These are phyloP conservation scores for Cyberlindnera suaveolens DNA, from an alignment of 805 yeast species.

Conservation along the genomic window DNA sequence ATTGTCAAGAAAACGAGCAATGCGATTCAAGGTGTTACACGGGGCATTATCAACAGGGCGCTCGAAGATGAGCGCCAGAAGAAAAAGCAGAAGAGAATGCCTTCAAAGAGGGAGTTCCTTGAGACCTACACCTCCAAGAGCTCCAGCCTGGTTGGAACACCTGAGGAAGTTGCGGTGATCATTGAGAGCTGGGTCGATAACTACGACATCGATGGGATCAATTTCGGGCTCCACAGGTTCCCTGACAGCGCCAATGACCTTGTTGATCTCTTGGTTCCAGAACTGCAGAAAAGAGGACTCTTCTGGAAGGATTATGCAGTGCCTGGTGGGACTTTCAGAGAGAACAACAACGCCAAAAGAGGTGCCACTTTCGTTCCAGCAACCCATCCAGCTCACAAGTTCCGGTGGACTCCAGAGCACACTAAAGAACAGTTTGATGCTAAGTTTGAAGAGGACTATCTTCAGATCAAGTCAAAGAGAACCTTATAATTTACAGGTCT, in stretches of 20 bases:
- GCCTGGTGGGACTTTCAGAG: conserved; percentile 30
- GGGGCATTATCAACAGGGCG: too few relatives aligned
- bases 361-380: conserved; percentile 3
- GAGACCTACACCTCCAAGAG: conserved; percentile 17
- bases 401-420: conserved; percentile 17
- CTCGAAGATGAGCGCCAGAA: conserved; percentile 8
- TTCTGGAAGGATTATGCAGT: conserved; percentile 32
- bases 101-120: conserved; percentile 25
- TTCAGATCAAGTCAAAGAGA: too few relatives aligned
- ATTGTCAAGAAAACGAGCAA: too few relatives aligned
- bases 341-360: conserved; percentile 8
- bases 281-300: conserved; percentile 29
- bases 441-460: neutral
- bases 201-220: conserved; percentile 37
- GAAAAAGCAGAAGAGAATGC: conserved; percentile 14
- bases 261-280: conserved; percentile 26
- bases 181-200: conserved; percentile 34
- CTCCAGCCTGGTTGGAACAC: conserved; percentile 26
- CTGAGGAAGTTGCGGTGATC: conserved; percentile 33
- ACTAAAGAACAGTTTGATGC: conserved; percentile 25
- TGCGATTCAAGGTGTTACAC: too few relatives aligned
- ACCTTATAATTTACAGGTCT: too few relatives aligned
- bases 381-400: conserved; percentile 18
- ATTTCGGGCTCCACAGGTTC: conserved; percentile 30
- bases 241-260: conserved; percentile 36